Evolutionary conservation across 176 grass and related monocot genomes (phyloP), one percentile per base, ranked within the genome.

Genomic region (Melocanna baccifera): DNA sequence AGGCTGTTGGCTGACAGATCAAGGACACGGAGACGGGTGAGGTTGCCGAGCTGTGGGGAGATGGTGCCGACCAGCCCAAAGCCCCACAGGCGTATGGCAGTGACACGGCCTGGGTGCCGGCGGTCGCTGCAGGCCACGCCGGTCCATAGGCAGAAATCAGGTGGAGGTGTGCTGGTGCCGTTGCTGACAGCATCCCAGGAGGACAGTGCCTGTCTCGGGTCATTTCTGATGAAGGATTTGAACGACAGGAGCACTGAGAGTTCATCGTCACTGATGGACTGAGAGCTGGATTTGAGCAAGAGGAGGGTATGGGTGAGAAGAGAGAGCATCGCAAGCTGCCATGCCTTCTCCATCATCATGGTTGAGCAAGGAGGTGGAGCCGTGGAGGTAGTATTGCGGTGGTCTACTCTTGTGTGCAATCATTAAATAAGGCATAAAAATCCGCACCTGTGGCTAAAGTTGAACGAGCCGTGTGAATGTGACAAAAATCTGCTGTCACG

Each of bases 201-300:
- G 2, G 71, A 87, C 9, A 81, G 59, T 22, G 5, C 37, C 5
- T 8, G 0, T 22, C 12, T 47, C 50, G 78, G 78, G 9, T 87
- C 77, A 45, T 19, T 48, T 14, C 5, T 45, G 28, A 81, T 81
- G 26, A 58, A 52, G 78, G 78, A 87, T 87, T 87, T 87, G 78
- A 81, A 46, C 0, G 50, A 81, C 22, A 87, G 32, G 13, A 81
- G 85, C 1, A 40, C 85, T 0, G 8, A 16, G 10, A 48, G 72
- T 36, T 87, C 85, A 0, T 4, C 11, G 2, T 12, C 23, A 12
- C 20, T 55, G 64, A 28, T 58, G 37, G 78, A 29, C 36, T 34
- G 37, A 59, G 85, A 64, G 50, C 3, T 87, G 19, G 85, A 47
- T 76, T 50, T 9, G 40, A 76, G 9, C 0, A 87, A 81, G 30